Conservation (phyloP, 345 rosid species). For the Euphorbia peplus region DNA sequence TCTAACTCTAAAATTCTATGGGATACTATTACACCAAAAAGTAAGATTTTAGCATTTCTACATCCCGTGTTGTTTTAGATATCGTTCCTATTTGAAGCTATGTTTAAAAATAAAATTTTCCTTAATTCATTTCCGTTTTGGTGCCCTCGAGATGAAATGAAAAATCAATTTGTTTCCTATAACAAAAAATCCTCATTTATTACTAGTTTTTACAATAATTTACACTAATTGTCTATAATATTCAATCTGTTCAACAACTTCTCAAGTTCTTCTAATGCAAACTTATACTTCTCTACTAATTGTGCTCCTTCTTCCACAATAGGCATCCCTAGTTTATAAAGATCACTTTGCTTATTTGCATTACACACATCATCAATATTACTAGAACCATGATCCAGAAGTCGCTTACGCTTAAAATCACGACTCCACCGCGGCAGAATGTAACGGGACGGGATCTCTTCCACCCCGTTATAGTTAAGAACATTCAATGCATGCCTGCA, state of each 20-base stretch:
- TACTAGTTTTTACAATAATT: conserved; percentile 1
- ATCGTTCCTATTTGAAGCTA: too few relatives aligned
- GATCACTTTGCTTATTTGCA: conserved; percentile 30
- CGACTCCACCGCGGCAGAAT: conserved; percentile 42
- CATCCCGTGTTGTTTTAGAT: too few relatives aligned
- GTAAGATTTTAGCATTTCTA: too few relatives aligned
- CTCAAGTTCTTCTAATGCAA: conserved; percentile 41
- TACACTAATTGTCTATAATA: conserved; percentile 33
- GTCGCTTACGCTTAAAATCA: conserved; percentile 32
- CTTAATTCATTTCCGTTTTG: too few relatives aligned
- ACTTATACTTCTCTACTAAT: conserved; percentile 35
- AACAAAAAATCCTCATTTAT: background rate
- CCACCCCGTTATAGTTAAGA: conserved; percentile 43
- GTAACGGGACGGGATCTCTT: conserved; percentile 47
- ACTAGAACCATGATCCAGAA: conserved; percentile 22
- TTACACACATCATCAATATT: conserved; percentile 31
- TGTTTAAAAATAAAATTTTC: too few relatives aligned
- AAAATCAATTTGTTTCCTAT: background rate
- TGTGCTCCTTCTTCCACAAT: conserved; percentile 38
- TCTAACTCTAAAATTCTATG: too few relatives aligned
- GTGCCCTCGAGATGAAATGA: too few relatives aligned
- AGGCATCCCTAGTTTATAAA: conserved; percentile 32
- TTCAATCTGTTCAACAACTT: conserved; percentile 36
- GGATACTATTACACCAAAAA: too few relatives aligned
- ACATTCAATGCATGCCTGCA: conserved; percentile 61